Percentiles rank a stretch among this genome's conserved stretches.
Conservation (phyloP, 805 yeast species). For the Candida ipomoeae region DNA sequence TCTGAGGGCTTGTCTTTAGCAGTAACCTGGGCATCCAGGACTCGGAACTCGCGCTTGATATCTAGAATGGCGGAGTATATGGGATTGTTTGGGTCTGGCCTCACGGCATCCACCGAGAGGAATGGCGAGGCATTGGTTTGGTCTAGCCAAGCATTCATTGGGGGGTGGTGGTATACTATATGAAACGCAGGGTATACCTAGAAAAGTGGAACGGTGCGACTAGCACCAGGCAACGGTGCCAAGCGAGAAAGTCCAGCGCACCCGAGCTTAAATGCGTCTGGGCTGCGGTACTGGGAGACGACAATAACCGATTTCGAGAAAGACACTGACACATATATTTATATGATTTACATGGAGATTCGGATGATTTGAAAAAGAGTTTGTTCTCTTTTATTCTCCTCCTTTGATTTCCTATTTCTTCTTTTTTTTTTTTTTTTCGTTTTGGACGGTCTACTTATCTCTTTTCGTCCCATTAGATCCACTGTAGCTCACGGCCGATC, state of each 20-base stretch:
- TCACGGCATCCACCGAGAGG: conserved; percentile 2
- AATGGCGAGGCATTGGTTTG: neutral
- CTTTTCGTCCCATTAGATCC: neutral
- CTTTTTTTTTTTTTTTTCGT: neutral
- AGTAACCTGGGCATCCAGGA: neutral
- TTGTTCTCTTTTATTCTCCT: neutral
- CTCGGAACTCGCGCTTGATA: conserved; percentile 6
- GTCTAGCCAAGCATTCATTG: conserved; percentile 9
- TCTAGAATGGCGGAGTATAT: conserved; percentile 8
- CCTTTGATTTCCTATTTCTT: neutral
- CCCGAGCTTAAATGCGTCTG: neutral
- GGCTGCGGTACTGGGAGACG: neutral
- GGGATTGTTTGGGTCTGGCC: conserved; percentile 9
- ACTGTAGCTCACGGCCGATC: neutral
- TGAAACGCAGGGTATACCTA: neutral
- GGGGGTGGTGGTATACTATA: neutral
- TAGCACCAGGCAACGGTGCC: neutral
- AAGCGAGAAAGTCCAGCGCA: neutral
- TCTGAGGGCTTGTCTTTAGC: neutral
- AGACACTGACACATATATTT: no score
- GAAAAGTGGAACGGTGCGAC: neutral
- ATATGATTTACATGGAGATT: no score
- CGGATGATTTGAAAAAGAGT: neutral
- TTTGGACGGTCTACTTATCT: no score
- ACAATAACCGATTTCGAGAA: neutral